Conservation (phyloP, 441 rosid genomes). For the Cnidoscolus chayamansa region DNA sequence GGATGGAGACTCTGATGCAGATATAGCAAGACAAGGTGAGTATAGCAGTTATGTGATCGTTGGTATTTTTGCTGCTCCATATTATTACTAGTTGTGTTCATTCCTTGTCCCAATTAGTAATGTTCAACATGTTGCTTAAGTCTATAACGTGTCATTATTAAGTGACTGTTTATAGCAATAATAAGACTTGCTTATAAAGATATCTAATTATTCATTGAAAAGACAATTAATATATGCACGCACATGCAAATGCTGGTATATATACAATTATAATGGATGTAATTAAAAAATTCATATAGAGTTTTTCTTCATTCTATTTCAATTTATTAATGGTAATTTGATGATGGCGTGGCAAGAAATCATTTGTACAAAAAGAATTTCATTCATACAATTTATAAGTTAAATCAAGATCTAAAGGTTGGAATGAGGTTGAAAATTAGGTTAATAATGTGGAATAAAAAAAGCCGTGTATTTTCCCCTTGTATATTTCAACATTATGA, state of each 20-base stretch:
- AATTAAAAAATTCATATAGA: not conserved
- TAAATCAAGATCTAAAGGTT: not conserved
- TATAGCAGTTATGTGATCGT: slow-evolving; percentile 4
- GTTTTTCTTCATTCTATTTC: not conserved
- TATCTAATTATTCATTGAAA: not conserved
- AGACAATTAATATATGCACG: not conserved
- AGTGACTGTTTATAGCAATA: not conserved
- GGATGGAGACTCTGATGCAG: slow-evolving; percentile 65
- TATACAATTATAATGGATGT: not conserved
- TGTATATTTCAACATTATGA: too few relatives aligned
- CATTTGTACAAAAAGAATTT: not conserved
- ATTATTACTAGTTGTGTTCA: not conserved
- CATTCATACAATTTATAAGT: too few relatives aligned
- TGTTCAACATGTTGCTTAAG: not conserved
- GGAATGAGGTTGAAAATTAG: not conserved
- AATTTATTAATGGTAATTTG: not conserved
- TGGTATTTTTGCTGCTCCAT: slow-evolving; percentile 2
- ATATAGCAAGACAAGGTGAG: slow-evolving; percentile 51
- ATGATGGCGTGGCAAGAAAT: not conserved
- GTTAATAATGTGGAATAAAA: too few relatives aligned
- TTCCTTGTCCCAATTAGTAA: not conserved
- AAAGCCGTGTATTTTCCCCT: not conserved
- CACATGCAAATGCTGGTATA: not conserved
- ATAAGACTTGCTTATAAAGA: not conserved
- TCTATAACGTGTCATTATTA: too few relatives aligned